Evolutionary conservation across 192 early-diverging fungal genomes (phyloP), one percentile per base, ranked within the genome.

Genomic region (Coemansia sp.): DNA sequence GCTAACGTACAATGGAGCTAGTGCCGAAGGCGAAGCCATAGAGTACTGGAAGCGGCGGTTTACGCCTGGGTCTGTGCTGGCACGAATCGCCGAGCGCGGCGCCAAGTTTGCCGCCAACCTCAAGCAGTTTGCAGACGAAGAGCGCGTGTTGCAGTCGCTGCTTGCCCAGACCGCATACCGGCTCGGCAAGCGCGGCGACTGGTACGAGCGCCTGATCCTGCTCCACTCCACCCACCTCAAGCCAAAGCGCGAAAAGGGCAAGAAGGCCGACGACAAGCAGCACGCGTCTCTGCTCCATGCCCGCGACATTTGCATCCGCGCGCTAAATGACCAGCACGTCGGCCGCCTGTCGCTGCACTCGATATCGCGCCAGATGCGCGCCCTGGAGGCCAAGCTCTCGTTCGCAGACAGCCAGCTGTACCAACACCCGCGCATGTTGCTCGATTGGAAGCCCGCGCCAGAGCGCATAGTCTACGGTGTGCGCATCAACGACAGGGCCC

Each of bases 141-240:
- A 81, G 1, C 53, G 70, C 9, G 59, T 90, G 1, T 46, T 90
- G 1, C 68, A 76, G 44, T 81, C 83, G 43, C 42, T 90, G 24
- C 63, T 90, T 0, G 77, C 81, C 10, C 88, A 90, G 46, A 65
- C 62, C 0, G 61, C 79, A 7, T 90, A 87, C 35, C 71, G 75
- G 0, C 53, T 85, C 7, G 81, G 80, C 21, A 69, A 73, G 26
- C 73, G 88, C 19, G 88, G 88, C 15, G 62, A 69, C 4, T 90
- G 88, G 88, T 88, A 88, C 50, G 86, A 88, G 34, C 74, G 88
- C 18, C 65, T 90, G 5, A 76, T 84, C 2, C 62, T 90, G 9
- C 56, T 90, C 12, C 79, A 87, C 50, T 76, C 74, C n/a, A 81
- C 75, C 15, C 82, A 87, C 42, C 59, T 86, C 19, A 61, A 44